These are phyloP conservation scores for Colletotrichum noveboracense DNA, from an alignment of 2,329 filamentous ascomycete species.

Conservation along the genomic window DNA sequence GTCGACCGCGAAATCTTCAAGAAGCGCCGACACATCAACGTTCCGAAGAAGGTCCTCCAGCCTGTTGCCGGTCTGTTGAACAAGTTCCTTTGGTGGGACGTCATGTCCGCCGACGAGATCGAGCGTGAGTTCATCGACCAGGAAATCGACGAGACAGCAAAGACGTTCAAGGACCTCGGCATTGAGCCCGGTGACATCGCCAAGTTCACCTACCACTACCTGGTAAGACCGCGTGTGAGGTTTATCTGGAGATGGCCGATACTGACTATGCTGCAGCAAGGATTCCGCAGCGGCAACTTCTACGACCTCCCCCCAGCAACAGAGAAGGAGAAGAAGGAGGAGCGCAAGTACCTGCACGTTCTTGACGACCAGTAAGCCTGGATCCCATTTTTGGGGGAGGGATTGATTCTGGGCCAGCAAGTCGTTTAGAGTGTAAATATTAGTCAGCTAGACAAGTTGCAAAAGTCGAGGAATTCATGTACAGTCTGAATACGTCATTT, in stretches of 20 bases:
- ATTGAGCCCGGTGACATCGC: slow-evolving; percentile 89
- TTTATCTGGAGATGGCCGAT: not conserved
- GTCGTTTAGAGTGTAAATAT: slow-evolving; percentile 31
- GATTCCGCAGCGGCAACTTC: slow-evolving; percentile 85
- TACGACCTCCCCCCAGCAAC: slow-evolving; percentile 95
- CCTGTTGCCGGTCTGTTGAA: slow-evolving; percentile 78
- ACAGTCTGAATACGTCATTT: not conserved
- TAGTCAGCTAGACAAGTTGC: slow-evolving; percentile 31
- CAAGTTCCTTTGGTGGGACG: slow-evolving; percentile 87
- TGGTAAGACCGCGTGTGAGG: slow-evolving; percentile 64
- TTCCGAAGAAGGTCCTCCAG: slow-evolving; percentile 83
- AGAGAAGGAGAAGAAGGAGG: slow-evolving; percentile 91
- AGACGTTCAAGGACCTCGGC: slow-evolving; percentile 93
- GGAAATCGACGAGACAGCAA: slow-evolving; percentile 85
- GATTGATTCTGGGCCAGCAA: slow-evolving; percentile 17
- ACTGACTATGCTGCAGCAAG: slow-evolving; percentile 67
- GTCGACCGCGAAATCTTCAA: slow-evolving; percentile 95
- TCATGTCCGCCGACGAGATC: slow-evolving; percentile 81
- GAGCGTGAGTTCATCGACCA: slow-evolving; percentile 95
- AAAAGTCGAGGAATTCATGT: slow-evolving; percentile 19
- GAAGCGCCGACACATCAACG: slow-evolving; percentile 86
- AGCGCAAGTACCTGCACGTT: slow-evolving; percentile 97
- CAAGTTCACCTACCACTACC: slow-evolving; percentile 89
- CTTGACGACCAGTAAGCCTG: slow-evolving; percentile 71
- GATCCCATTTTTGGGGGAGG: slow-evolving; percentile 22